These are phyloP conservation scores for Saitozyma podzolica DNA, from an alignment of 768 basidiomycete genomes.

Conservation along the genomic window DNA sequence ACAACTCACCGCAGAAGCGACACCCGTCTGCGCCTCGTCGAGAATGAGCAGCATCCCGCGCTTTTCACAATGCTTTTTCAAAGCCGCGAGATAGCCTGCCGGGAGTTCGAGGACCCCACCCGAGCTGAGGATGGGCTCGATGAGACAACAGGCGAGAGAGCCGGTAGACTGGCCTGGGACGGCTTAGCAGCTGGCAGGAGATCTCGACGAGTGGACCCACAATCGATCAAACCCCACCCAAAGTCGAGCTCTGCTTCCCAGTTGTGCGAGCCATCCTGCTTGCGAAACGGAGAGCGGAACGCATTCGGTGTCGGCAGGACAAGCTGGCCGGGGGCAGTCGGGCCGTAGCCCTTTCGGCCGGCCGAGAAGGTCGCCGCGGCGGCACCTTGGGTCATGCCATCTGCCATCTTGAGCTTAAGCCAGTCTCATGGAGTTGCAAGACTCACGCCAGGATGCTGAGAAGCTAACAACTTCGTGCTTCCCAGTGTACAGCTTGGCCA, in stretches of 20 bases:
- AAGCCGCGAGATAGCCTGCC: conserved; percentile 29
- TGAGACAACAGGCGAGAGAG: conserved; percentile 26
- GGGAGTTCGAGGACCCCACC: conserved; percentile 41
- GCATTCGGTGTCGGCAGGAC: conserved; percentile 31
- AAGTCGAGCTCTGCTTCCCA: conserved; percentile 39
- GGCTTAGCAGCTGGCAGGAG: background rate
- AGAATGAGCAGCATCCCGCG: conserved; percentile 42
- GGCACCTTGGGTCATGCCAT: conserved; percentile 24
- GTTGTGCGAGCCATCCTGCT: conserved; percentile 33
- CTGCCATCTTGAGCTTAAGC: conserved; percentile 4
- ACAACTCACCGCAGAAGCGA: conserved; percentile 1
- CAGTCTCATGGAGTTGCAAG: background rate
- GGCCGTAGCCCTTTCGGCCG: conserved; percentile 22
- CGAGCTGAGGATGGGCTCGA: conserved; percentile 41
- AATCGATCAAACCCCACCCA: conserved; percentile 38
- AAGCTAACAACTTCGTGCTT: conserved; percentile 35
- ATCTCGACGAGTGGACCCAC: conserved; percentile 10
- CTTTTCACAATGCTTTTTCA: conserved; percentile 34
- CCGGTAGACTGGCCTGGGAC: conserved; percentile 32
- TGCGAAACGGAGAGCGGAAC: conserved; percentile 28
- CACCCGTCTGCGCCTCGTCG: conserved; percentile 44
- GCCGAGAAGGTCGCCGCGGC: conserved; percentile 21
- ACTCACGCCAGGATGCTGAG: conserved; percentile 30
- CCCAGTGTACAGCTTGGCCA: conserved; percentile 42
- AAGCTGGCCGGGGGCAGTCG: conserved; percentile 19